A percentile compares a stretch with the other conserved stretches of the same genome.
These are phyloP conservation scores for Ascodesmis nigricans DNA, from an alignment of 495 filamentous ascomycete species.

Conservation along the genomic window DNA sequence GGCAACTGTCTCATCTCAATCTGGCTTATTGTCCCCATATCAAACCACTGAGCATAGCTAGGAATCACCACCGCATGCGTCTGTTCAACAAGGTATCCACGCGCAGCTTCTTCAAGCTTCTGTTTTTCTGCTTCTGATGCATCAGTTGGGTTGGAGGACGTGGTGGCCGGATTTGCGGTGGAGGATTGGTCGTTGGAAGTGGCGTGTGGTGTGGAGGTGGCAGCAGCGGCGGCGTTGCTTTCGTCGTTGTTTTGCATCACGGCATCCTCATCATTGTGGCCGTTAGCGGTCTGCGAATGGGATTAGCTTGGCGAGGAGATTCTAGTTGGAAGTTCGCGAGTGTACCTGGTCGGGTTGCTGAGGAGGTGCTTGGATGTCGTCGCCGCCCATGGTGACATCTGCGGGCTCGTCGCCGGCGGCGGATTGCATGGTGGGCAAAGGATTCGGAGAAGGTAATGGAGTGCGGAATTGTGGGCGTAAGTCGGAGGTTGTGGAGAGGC, in stretches of 20 bases:
- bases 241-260: conserved; percentile 23
- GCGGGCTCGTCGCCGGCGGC: conserved; percentile 6
- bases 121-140: conserved; percentile 32
- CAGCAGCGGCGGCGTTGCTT: conserved; percentile 21
- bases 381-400: conserved; percentile 7
- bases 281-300: conserved; percentile 10
- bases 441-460: too few species aligned
- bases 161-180: background rate
- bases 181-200: conserved; percentile 2
- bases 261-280: conserved; percentile 17
- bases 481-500: too few species aligned
- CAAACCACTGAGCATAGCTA: conserved; percentile 94
- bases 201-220: conserved; percentile 16
- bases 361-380: conserved; percentile 13
- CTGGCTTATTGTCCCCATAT: conserved; percentile 74
- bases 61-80: conserved; percentile 87
- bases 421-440: too few species aligned
- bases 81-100: conserved; percentile 75
- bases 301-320: conserved; percentile 8
- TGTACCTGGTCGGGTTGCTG: background rate
- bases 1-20: conserved; percentile 82
- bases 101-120: conserved; percentile 61
- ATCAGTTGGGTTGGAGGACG: conserved; percentile 5
- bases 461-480: too few species aligned
- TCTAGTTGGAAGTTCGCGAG: background rate